Base-by-base conservation (phyloP, 73 alveolate genomes). In the Uronychia setigera region DNA sequence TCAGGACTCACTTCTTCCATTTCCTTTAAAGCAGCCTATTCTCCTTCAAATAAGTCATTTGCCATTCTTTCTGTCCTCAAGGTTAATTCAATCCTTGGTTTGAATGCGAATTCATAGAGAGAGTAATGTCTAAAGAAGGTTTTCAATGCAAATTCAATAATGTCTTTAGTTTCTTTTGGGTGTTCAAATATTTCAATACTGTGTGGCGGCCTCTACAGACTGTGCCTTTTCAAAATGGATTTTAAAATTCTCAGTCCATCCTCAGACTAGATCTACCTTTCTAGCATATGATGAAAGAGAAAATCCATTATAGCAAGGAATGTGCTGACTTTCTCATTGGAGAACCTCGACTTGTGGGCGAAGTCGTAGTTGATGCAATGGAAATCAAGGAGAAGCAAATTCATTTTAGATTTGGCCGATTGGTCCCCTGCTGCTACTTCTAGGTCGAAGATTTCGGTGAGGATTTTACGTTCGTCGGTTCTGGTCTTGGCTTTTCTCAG, bases 121-220 rank as follows among this genome's bases (percentile, higher is more conserved):
- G 85, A 30, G 79, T 32, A 93, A 88, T 90, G 95, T 58, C 93
- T 67, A 76, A 93, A 90, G 93, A 90, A 93, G 35, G 92, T 90
- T 31, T 80, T 76, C 79, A 93, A 67, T 34, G 88, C 84, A 81
- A 85, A 93, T 31, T 85, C 85, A 1, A 19, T 25, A 32, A 93
- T 88, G 29, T 77, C 82, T 34, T 85, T 67, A 27, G 89, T 59
- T 46, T 93, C 97, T 31, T 81, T 31, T 29, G 29, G 26, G 29
- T 75, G 33, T 0, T 78, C 80, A 86, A 93, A 93, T 25, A 93
- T 89, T 26, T 75, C 76, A 30, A 93, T 86, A 25, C 90, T 60
- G 81, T 60, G 80, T 35, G 97, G 97, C 27, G 97, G 94, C 46
- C 95, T 32, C 78, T 93, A 84, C 58, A 93, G 83, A 28, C 92